These are phyloP conservation scores for Myxozyma sirexii DNA, from an alignment of 805 yeast species.

Conservation along the genomic window DNA sequence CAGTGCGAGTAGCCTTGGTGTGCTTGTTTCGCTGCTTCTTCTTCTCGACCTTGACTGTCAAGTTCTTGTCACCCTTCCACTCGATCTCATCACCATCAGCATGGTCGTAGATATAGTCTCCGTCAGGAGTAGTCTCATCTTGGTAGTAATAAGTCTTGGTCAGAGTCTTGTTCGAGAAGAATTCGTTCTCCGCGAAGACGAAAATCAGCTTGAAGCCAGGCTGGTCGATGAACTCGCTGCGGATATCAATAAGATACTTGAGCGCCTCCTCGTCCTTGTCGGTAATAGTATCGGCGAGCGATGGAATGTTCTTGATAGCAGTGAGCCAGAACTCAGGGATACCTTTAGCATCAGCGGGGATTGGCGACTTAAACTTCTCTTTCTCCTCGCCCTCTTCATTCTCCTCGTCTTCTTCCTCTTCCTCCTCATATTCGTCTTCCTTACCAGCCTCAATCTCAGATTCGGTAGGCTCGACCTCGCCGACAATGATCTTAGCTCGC, in stretches of 20 bases:
- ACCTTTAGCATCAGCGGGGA: constrained; percentile 57
- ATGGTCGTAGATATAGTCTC: constrained; percentile 95
- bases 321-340: constrained; percentile 97
- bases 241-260: constrained; percentile 65
- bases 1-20: constrained; percentile 94
- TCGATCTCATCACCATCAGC: constrained; percentile 87
- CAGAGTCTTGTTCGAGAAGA: constrained; percentile 70
- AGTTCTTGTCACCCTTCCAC: constrained; percentile 85
- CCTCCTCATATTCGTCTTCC: constrained; percentile 47
- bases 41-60: constrained; percentile 84
- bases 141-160: constrained; percentile 91
- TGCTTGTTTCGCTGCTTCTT: constrained; percentile 96
- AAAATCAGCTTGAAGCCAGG: constrained; percentile 91
- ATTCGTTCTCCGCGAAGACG: constrained; percentile 75
- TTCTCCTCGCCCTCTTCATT: constrained; percentile 50
- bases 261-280: constrained; percentile 89
- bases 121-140: constrained; percentile 89
- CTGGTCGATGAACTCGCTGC: constrained; percentile 70
- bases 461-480: constrained; percentile 72
- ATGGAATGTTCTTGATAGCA: constrained; percentile 82
- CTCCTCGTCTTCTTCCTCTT: constrained; percentile 43
- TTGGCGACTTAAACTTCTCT: constrained; percentile 47
- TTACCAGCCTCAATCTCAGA: constrained; percentile 82
- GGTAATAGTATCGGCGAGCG: constrained; percentile 79
- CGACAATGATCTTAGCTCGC: constrained; percentile 72